Evolutionary conservation across 2,329 filamentous ascomycete genomes (phyloP).

Genomic region (Pyrenophora seminiperda): DNA sequence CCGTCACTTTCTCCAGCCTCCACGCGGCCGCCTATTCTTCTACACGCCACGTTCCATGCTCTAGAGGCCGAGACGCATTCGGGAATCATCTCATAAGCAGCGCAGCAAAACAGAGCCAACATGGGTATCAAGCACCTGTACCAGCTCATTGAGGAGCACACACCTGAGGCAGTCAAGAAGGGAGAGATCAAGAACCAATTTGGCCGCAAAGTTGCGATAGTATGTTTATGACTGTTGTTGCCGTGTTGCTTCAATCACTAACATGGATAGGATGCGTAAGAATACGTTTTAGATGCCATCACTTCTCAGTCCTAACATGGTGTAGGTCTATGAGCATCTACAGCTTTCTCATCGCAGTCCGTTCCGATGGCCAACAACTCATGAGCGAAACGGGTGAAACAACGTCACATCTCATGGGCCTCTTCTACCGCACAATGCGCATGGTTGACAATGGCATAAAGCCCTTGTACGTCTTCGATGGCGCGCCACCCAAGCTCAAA

Average conservation of each 20-base stretch:
- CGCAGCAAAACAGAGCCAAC: conserved; percentile 3
- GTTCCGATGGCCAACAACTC: conserved; percentile 94
- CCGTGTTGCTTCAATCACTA: conserved; percentile 14
- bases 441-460: conserved; percentile 99
- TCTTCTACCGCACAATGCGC: conserved; percentile 98
- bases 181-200: conserved; percentile 99
- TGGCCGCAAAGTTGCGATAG: conserved; percentile 96
- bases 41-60: conserved; percentile 3
- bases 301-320: conserved; percentile 15
- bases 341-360: conserved; percentile 96
- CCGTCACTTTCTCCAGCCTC: conserved; percentile 25
- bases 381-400: conserved; percentile 95
- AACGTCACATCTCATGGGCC: conserved; percentile 97
- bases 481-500: conserved; percentile 95
- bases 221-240: conserved; percentile 53
- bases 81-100: background rate
- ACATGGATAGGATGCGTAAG: conserved; percentile 55
- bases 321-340: conserved; percentile 95
- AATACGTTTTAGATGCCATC: background rate
- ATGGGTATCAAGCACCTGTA: conserved; percentile 53
- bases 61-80: background rate
- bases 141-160: conserved; percentile 70
- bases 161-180: conserved; percentile 92
- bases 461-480: conserved; percentile 96
- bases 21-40: conserved; percentile 14